phyloP scores from a whole-genome alignment of 179 eudicot species.

The Camellia oleifera region DNA sequence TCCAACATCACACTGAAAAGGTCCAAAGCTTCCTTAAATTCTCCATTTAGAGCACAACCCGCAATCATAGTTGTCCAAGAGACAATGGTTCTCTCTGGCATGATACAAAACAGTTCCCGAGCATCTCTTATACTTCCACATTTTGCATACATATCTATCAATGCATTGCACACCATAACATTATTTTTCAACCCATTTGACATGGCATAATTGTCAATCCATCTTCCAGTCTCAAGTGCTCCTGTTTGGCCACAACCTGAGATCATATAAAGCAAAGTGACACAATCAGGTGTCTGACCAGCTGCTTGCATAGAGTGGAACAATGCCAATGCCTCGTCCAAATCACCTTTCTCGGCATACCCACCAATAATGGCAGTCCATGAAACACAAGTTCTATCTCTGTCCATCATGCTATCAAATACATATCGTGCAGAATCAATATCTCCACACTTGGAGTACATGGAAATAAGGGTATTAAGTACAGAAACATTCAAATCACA shows the following conservation, averaged over 20 bases:
- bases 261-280: constrained; percentile 48
- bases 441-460: constrained; percentile 60
- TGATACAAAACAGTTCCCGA: constrained; percentile 38
- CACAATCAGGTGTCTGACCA: constrained; percentile 55
- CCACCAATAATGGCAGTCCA: constrained; percentile 68
- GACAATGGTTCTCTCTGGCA: constrained; percentile 45
- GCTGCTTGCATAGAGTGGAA: constrained; percentile 46
- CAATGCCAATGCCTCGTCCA: constrained; percentile 49
- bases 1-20: constrained; percentile 41
- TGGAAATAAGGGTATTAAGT: constrained; percentile 52
- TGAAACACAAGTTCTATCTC: constrained; percentile 47
- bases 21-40: constrained; percentile 42
- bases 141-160: constrained; percentile 62
- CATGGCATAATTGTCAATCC: constrained; percentile 41
- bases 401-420: constrained; percentile 44
- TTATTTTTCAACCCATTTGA: constrained; percentile 29
- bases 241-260: constrained; percentile 59
- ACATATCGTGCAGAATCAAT: constrained; percentile 31
- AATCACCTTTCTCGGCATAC: constrained; percentile 46
- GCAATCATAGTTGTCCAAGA: constrained; percentile 67
- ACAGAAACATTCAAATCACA: constrained; percentile 36
- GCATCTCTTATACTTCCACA: constrained; percentile 54
- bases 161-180: constrained; percentile 43
- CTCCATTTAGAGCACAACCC: constrained; percentile 60
- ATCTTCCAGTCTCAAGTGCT: constrained; percentile 60